phyloP scores from a whole-genome alignment of 305 asterid species.

The Ajuga reptans region DNA sequence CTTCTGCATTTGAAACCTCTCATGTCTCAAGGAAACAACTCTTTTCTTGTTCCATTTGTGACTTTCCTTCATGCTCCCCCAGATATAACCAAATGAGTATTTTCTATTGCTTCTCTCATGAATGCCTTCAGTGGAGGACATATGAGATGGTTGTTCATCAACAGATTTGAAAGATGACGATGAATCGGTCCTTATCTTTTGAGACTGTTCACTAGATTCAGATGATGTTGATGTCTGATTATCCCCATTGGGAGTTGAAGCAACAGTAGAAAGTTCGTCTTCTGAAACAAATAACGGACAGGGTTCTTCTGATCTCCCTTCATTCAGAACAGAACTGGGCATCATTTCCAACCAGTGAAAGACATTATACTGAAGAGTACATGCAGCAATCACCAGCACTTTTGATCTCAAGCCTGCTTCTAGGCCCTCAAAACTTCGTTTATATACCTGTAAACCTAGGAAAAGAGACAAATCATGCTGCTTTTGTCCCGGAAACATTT shows the following conservation, averaged over 20 bases:
- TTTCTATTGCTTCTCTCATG: constrained; percentile 34
- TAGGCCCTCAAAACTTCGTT: constrained; percentile 62
- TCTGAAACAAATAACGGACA: constrained; percentile 77
- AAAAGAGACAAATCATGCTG: constrained; percentile 55
- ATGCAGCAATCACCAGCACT: constrained; percentile 83
- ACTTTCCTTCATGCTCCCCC: constrained; percentile 87
- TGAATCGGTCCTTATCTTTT: constrained; percentile 43
- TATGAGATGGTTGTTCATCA: constrained; percentile 34
- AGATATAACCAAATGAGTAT: constrained; percentile 51
- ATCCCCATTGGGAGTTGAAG: constrained; percentile 39
- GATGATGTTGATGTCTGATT: constrained; percentile 28
- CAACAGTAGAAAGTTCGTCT: constrained; percentile 44
- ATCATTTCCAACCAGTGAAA: constrained; percentile 77
- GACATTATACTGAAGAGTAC: constrained; percentile 88
- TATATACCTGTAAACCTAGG: constrained; percentile 70
- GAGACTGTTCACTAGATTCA: constrained; percentile 38
- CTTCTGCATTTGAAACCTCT: constrained; percentile 90
- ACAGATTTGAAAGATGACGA: constrained; percentile 43
- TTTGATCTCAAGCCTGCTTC: constrained; percentile 91
- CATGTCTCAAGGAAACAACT: constrained; percentile 64
- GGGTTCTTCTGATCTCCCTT: constrained; percentile 69
- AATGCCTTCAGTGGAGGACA: constrained; percentile 28
- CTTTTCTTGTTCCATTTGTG: constrained; percentile 80
- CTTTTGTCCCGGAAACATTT: constrained; percentile 94
- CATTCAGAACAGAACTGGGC: constrained; percentile 46